These are phyloP conservation scores for Neonectria punicea DNA, from an alignment of 2,329 filamentous ascomycete species.

Conservation along the genomic window DNA sequence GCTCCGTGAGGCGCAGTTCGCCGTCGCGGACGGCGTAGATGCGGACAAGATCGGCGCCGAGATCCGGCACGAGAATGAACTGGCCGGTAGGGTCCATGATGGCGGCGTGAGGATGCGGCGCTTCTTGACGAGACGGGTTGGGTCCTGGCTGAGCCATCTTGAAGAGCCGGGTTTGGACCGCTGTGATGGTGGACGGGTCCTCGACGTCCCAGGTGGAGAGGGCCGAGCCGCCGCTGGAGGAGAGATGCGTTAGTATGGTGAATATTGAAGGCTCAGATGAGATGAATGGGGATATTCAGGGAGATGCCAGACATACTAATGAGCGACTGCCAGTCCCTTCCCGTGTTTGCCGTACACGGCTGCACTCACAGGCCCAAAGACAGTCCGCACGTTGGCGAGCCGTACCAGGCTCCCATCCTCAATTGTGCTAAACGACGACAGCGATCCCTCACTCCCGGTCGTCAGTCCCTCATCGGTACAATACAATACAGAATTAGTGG, in stretches of 20 bases:
- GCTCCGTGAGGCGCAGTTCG: slow-evolving; percentile 54
- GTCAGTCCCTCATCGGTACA: slow-evolving; percentile 69
- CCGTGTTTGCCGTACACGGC: slow-evolving; percentile 55
- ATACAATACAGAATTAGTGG: slow-evolving; percentile 61
- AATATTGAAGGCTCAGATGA: not conserved
- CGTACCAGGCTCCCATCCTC: slow-evolving; percentile 52
- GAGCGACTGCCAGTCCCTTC: slow-evolving; percentile 54
- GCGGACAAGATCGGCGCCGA: slow-evolving; percentile 72
- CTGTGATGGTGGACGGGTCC: slow-evolving; percentile 48
- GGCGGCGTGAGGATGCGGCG: slow-evolving; percentile 72
- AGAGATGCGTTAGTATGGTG: slow-evolving; percentile 18
- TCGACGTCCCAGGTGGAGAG: slow-evolving; percentile 58
- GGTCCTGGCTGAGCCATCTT: slow-evolving; percentile 51
- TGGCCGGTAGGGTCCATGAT: slow-evolving; percentile 71
- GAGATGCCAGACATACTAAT: slow-evolving; percentile 54
- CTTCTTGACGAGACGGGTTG: slow-evolving; percentile 61
- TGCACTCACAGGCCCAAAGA: slow-evolving; percentile 56
- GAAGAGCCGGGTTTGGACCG: slow-evolving; percentile 54
- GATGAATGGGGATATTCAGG: not conserved
- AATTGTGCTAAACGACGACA: slow-evolving; percentile 55
- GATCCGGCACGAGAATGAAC: slow-evolving; percentile 73
- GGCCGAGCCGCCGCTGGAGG: slow-evolving; percentile 51
- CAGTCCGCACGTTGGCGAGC: slow-evolving; percentile 49
- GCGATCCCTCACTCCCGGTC: slow-evolving; percentile 55
- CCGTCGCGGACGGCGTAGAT: slow-evolving; percentile 60